A percentile compares a stretch with the other conserved stretches of the same genome.
Conservation (phyloP, 2,329 filamentous ascomycete species). For the Aspergillus pseudonomiae region DNA sequence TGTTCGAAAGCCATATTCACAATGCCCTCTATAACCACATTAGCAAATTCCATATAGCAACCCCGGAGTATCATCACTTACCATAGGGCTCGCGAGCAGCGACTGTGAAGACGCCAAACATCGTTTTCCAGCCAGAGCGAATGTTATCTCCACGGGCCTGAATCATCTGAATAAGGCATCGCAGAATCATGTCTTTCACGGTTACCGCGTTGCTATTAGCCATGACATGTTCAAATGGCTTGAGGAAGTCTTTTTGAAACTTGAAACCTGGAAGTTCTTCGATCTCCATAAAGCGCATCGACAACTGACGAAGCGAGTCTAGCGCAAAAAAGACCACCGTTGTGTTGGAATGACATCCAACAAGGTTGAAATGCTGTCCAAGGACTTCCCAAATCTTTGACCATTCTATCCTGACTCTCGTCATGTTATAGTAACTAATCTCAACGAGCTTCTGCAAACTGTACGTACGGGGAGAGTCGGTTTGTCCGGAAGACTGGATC, state of each 20-base stretch:
- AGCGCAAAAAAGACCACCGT: conserved; percentile 97
- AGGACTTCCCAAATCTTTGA: conserved; percentile 96
- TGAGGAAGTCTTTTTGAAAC: conserved; percentile 98
- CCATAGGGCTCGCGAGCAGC: conserved; percentile 86
- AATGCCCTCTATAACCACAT: conserved; percentile 69
- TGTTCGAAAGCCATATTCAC: conserved; percentile 97
- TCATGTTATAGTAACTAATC: conserved; percentile 99
- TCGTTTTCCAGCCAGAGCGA: conserved; percentile 95
- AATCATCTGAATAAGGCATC: conserved; percentile 98
- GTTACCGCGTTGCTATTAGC: conserved; percentile 86
- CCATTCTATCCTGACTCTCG: conserved; percentile 96
- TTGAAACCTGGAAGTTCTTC: conserved; percentile 98
- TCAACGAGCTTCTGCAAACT: conserved; percentile 97
- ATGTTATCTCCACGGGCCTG: conserved; percentile 96
- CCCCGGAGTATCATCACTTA: conserved; percentile 37
- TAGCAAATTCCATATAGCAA: conserved; percentile 19
- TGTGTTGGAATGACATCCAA: conserved; percentile 95
- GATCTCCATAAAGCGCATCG: conserved; percentile 98
- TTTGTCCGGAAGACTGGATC: conserved; percentile 94
- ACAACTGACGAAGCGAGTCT: conserved; percentile 91
- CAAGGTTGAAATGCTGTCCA: conserved; percentile 97
- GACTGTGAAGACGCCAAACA: conserved; percentile 98
- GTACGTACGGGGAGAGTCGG: conserved; percentile 93
- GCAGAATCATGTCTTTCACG: conserved; percentile 96
- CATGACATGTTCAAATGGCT: conserved; percentile 97